phyloP scores from a whole-genome alignment of 2,329 filamentous ascomycete species.

The Penicillium digitatum region DNA sequence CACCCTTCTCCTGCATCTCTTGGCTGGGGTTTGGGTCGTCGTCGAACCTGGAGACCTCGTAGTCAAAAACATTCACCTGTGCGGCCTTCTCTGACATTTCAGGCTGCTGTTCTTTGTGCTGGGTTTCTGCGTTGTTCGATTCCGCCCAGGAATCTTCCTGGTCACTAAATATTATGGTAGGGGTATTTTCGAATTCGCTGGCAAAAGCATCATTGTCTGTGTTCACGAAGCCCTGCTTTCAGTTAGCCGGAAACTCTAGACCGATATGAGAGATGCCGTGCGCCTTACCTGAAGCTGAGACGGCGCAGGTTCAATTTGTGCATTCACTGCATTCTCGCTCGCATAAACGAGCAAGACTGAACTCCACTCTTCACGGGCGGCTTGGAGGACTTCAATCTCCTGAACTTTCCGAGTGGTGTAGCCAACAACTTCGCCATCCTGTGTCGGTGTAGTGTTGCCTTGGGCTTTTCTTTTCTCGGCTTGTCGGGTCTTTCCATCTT shows the following conservation, averaged over 20 bases:
- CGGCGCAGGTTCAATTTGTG: constrained; percentile 31
- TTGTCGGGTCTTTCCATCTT: constrained; percentile 39
- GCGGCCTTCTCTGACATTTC: constrained; percentile 4
- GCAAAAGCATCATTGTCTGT: constrained; percentile 47
- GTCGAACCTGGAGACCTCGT: constrained; percentile 38
- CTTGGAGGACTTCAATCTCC: constrained; percentile 53
- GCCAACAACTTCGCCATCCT: constrained; percentile 36
- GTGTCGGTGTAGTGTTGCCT: constrained; percentile 18
- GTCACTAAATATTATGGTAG: constrained; percentile 9
- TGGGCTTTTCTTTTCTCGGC: constrained; percentile 23
- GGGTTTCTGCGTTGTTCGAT: background rate
- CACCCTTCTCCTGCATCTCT: constrained; percentile 41
- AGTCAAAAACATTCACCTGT: constrained; percentile 39
- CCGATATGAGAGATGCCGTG: background rate
- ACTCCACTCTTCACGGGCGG: constrained; percentile 51
- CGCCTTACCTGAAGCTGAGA: constrained; percentile 37
- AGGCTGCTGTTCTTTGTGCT: background rate
- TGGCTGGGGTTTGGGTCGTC: constrained; percentile 27
- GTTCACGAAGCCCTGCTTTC: constrained; percentile 46
- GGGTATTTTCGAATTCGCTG: constrained; percentile 30
- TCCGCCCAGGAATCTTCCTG: constrained; percentile 3
- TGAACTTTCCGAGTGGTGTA: constrained; percentile 44
- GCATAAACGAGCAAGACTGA: constrained; percentile 59
- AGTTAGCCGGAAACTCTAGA: constrained; percentile 10
- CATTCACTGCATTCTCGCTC: constrained; percentile 46